Evolutionary conservation across 2,329 filamentous ascomycete genomes (phyloP).

Genomic region (Amauroascus verrucosus): DNA sequence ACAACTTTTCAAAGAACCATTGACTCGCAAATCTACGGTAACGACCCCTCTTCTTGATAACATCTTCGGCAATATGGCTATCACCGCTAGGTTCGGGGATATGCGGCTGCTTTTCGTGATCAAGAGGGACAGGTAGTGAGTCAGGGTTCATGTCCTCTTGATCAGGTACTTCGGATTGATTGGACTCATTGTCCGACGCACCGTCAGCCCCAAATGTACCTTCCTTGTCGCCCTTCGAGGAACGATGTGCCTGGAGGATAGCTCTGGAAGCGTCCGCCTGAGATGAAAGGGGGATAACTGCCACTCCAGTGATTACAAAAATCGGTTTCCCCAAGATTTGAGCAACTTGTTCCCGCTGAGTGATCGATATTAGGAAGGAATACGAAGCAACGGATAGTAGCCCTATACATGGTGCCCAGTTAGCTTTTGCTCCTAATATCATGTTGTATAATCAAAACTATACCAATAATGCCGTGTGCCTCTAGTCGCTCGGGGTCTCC

Average conservation of each 20-base stretch:
- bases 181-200: constrained; percentile 17
- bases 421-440: background rate
- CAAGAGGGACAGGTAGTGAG: constrained; percentile 17
- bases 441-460: constrained; percentile 11
- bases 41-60: constrained; percentile 68
- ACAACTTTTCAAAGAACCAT: constrained; percentile 82
- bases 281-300: constrained; percentile 76
- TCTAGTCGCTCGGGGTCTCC: constrained; percentile 36
- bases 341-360: constrained; percentile 75
- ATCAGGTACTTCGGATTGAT: constrained; percentile 10
- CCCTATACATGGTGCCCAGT: constrained; percentile 45
- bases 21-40: constrained; percentile 83
- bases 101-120: constrained; percentile 19
- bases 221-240: constrained; percentile 16
- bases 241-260: constrained; percentile 40
- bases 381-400: constrained; percentile 71
- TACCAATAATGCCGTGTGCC: constrained; percentile 49
- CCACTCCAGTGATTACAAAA: constrained; percentile 80
- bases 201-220: constrained; percentile 31
- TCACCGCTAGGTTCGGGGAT: constrained; percentile 32
- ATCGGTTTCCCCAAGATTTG: constrained; percentile 71
- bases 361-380: constrained; percentile 80
- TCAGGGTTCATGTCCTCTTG: constrained; percentile 17
- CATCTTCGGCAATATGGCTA: constrained; percentile 69
- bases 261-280: constrained; percentile 62